These are phyloP conservation scores for Lepidium africanum DNA, from an alignment of 345 rosid species.

Conservation along the genomic window DNA sequence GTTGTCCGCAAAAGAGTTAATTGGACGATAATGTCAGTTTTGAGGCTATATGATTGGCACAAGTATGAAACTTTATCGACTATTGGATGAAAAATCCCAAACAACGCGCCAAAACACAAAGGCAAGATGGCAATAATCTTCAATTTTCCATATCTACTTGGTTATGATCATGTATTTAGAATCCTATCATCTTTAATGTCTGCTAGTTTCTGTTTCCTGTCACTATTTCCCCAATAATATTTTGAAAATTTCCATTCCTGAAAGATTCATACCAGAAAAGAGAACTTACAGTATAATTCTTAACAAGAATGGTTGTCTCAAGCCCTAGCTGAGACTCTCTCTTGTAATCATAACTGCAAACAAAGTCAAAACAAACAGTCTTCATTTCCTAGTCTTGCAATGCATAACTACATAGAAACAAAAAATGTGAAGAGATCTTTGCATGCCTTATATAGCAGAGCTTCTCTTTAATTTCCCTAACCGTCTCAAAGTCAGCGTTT, in stretches of 20 bases:
- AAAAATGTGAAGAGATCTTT: not conserved
- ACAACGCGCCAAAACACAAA: not conserved
- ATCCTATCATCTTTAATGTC: not conserved
- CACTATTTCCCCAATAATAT: not conserved
- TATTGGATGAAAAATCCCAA: not conserved
- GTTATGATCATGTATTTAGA: not conserved
- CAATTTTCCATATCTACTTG: not conserved
- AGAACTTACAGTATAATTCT: slow-evolving; percentile 80
- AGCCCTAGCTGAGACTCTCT: slow-evolving; percentile 90
- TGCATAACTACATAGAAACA: not conserved
- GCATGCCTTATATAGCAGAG: slow-evolving; percentile 84
- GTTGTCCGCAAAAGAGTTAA: not conserved
- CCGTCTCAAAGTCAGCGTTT: slow-evolving; percentile 92
- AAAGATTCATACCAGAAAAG: not conserved
- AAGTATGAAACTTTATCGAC: not conserved
- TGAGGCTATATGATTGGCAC: not conserved
- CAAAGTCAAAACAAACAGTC: not conserved
- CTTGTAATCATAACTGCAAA: slow-evolving; percentile 86
- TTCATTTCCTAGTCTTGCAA: not conserved
- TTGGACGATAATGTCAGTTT: not conserved
- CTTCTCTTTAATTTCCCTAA: slow-evolving; percentile 91
- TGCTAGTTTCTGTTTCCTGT: not conserved
- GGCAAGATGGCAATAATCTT: not conserved
- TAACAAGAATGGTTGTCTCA: slow-evolving; percentile 94
- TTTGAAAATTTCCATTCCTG: not conserved